These are phyloP conservation scores for Cytospora paraplurivora DNA, from an alignment of 2,329 filamentous ascomycete genomes.

Conservation along the genomic window DNA sequence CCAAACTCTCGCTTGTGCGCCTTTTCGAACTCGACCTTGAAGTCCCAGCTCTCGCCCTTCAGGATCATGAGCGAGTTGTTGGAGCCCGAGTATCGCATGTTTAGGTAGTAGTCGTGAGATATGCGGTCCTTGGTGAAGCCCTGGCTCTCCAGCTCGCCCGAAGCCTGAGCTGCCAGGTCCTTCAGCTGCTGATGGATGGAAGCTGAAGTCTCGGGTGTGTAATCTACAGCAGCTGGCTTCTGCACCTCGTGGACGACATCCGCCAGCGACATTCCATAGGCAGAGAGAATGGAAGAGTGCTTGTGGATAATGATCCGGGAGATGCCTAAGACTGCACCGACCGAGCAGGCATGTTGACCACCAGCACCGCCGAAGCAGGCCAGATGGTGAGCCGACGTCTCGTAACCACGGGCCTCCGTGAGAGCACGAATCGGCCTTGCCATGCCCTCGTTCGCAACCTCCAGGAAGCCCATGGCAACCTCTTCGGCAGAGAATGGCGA, in stretches of 20 bases:
- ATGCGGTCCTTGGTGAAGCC: slow-evolving; percentile 46
- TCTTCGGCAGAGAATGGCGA: slow-evolving; percentile 32
- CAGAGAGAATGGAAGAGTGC: slow-evolving; percentile 39
- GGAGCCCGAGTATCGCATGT: slow-evolving; percentile 48
- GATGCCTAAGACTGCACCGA: slow-evolving; percentile 43
- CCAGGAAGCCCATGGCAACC: slow-evolving; percentile 68
- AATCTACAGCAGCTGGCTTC: slow-evolving; percentile 35
- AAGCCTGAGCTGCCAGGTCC: slow-evolving; percentile 37
- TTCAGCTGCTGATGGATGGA: slow-evolving; percentile 28
- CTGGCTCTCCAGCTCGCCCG: slow-evolving; percentile 42
- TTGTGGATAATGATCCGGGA: slow-evolving; percentile 42
- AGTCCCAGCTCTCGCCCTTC: slow-evolving; percentile 35
- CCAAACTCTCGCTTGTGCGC: slow-evolving; percentile 46
- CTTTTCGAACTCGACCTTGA: slow-evolving; percentile 39
- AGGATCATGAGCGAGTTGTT: slow-evolving; percentile 48
- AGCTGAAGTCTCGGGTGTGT: slow-evolving; percentile 27
- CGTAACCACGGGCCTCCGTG: slow-evolving; percentile 52
- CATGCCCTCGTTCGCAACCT: slow-evolving; percentile 74
- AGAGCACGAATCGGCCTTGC: slow-evolving; percentile 66
- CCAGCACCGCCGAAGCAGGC: slow-evolving; percentile 32
- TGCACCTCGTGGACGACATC: slow-evolving; percentile 41
- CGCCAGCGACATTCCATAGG: slow-evolving; percentile 46
- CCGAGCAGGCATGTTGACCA: slow-evolving; percentile 46
- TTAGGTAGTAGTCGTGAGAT: slow-evolving; percentile 47
- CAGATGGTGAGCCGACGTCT: slow-evolving; percentile 45